Base-by-base conservation (phyloP, 2,329 filamentous ascomycete species). In the Venturiaceae sp. region DNA sequence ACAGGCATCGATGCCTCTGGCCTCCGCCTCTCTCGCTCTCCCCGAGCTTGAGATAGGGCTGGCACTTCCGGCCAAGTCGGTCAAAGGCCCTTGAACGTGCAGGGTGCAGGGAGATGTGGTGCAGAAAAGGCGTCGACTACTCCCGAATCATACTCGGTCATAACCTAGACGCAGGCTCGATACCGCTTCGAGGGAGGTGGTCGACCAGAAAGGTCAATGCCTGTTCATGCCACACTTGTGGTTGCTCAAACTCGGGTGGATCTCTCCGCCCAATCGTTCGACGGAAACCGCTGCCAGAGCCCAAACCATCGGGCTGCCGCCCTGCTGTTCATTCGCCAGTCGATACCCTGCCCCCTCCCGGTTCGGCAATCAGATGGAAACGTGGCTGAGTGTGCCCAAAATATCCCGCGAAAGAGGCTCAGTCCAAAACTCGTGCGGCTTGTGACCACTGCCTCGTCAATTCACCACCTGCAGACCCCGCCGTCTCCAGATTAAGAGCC, bases 31-130 rank as follows among this genome's bases (percentile, higher is more conserved):
- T 34, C 32, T 53, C 52, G 30, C 52, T 37, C 44, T 50, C 44
- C 52, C 52, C 52, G 52, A 53, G 52, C 52, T 37, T 14, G n/a
- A 53, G 52, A 53, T 53, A 53, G 52, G 52, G 52, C 52, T 53
- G 52, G 52, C 30, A 16, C 7, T 4, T 21, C 32, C 52, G 52
- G 34, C 52, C 34, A 34, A 23, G 52, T 53, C 52, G 52, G 52
- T n/a, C 44, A 50, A 50, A n/a, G 44, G 26, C 44, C 44, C 44
- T 30, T 16, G 44, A 16, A 30, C 23, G 26, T 50, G 44, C 26
- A 50, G 44, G 44, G 44, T 28, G 44, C 44, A 32, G 44, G 44
- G 44, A 16, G 19, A 14, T 1, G 21, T 47, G 41, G 3, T 47
- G 41, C 41, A 47, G 41, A 47, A 47, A 14, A 14, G 23, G 41